Evolutionary conservation across 805 yeast species (phyloP), one percentile per base, ranked within the genome.

Genomic region (Candida patagonica): DNA sequence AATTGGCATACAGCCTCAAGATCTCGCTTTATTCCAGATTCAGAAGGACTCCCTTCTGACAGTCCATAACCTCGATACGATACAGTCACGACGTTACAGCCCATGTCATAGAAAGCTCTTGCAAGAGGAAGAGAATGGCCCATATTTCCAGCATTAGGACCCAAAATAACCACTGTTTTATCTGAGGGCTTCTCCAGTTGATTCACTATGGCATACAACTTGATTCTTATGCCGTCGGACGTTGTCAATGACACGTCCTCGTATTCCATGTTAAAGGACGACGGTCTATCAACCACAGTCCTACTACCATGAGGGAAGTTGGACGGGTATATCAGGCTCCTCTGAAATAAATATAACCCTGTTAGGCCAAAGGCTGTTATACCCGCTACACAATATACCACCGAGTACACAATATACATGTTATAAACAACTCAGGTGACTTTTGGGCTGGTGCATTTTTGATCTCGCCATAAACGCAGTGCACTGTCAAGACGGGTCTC

Each of bases 141-240:
- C 47, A 89, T 89, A 57, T 92, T 89, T 4, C 97, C 97, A 1
- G 96, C 96, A 60, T 89, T 89, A 4, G 97, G 97, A 36, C 87
- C 78, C 38, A 88, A 67, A 16, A 92, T 70, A 20, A 92, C 53
- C 8, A 89, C 71, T 0, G 96, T 84, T 48, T 80, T 82, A 46
- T 73, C 67, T 24, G 69, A 59, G 42, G 76, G 72, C 16, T 42
- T 47, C 4, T 55, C 49, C 43, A 74, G 74, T 9, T 17, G 13
- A 20, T 78, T 80, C 15, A 41, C 41, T 41, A 85, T 62, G 37
- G 74, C 63, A 55, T 66, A 89, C 19, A 84, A 71, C 44, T 83
- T 82, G 25, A 89, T 59, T 8, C 60, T 67, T 42, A 75, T 80
- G 1, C 80, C 82, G 54, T 89, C 97, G 2, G 60, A 57, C 0